These are phyloP conservation scores for Phytophthora constricta DNA, from an alignment of 352 stramenopile species.

Conservation along the genomic window DNA sequence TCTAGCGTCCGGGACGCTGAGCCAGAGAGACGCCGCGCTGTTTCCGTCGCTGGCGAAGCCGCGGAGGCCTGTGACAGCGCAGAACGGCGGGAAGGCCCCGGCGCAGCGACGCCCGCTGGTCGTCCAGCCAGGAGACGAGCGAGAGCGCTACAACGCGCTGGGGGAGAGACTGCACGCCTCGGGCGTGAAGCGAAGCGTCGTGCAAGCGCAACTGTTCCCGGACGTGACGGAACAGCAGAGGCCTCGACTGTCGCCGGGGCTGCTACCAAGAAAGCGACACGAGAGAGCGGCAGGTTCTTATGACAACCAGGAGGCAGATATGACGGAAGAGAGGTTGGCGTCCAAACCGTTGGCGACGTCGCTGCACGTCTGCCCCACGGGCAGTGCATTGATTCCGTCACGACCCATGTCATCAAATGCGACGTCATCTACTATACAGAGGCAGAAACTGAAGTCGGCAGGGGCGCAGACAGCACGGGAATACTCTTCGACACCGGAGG, in stretches of 20 bases:
- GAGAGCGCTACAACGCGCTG: slow-evolving; percentile 16
- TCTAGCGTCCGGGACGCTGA: neutral
- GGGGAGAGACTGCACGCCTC: slow-evolving; percentile 60
- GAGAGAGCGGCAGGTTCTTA: neutral
- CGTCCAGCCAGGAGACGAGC: neutral
- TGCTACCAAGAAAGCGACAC: slow-evolving; percentile 10
- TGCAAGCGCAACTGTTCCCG: slow-evolving; percentile 59
- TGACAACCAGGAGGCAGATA: slow-evolving; percentile 21
- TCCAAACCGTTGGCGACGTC: slow-evolving; percentile 43
- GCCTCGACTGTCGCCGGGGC: neutral
- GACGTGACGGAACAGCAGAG: slow-evolving; percentile 3
- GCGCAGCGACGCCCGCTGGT: neutral
- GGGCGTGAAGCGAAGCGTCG: slow-evolving; percentile 63
- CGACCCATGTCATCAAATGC: slow-evolving; percentile 49
- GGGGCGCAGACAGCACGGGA: slow-evolving; percentile 32
- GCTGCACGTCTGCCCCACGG: slow-evolving; percentile 35
- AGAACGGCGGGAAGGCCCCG: neutral
- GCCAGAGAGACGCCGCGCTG: slow-evolving; percentile 1
- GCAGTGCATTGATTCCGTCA: slow-evolving; percentile 53
- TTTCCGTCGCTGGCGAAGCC: slow-evolving; percentile 24
- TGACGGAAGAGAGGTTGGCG: slow-evolving; percentile 1
- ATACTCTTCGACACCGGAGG: neutral
- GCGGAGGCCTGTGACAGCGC: slow-evolving; percentile 16
- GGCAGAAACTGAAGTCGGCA: slow-evolving; percentile 14
- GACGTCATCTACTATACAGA: slow-evolving; percentile 7